These are phyloP conservation scores for Boletus reticuloceps DNA, from an alignment of 768 basidiomycete genomes.

Conservation along the genomic window DNA sequence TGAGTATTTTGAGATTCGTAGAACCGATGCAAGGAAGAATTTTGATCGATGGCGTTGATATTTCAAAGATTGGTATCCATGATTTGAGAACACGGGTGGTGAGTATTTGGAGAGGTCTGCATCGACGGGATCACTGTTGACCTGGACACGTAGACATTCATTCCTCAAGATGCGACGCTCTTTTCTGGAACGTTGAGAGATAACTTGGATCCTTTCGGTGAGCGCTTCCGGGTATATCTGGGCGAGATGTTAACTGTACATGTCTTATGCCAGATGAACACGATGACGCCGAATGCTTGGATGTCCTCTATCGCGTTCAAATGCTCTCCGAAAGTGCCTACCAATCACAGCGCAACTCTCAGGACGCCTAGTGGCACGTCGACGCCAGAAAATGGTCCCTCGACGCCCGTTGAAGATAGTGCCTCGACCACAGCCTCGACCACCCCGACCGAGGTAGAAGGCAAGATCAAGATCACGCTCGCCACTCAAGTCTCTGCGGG, in stretches of 20 bases:
- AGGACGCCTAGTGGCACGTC: constrained; percentile 43
- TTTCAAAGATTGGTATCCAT: constrained; percentile 79
- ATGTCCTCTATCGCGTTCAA: constrained; percentile 80
- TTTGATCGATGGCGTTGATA: constrained; percentile 85
- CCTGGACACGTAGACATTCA: constrained; percentile 57
- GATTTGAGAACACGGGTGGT: constrained; percentile 78
- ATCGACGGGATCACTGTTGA: neutral
- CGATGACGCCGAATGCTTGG: constrained; percentile 73
- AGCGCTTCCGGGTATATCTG: neutral
- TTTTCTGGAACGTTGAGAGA: constrained; percentile 80
- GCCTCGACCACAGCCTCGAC: constrained; percentile 42
- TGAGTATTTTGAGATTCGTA: constrained; percentile 82
- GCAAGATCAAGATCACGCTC: constrained; percentile 57
- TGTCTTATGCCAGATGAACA: constrained; percentile 53
- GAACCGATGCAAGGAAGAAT: constrained; percentile 78
- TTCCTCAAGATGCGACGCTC: constrained; percentile 72
- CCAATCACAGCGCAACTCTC: constrained; percentile 50
- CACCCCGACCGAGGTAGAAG: constrained; percentile 51
- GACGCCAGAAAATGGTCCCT: constrained; percentile 42
- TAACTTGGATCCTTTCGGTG: constrained; percentile 72
- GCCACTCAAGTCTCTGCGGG: constrained; percentile 82
- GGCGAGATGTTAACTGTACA: neutral
- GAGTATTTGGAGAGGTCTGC: constrained; percentile 23
- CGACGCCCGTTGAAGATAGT: constrained; percentile 41
- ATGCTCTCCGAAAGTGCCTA: constrained; percentile 56